Conservation (phyloP, 257 asterid genomes). For the Ajuga chamaepitys region DNA sequence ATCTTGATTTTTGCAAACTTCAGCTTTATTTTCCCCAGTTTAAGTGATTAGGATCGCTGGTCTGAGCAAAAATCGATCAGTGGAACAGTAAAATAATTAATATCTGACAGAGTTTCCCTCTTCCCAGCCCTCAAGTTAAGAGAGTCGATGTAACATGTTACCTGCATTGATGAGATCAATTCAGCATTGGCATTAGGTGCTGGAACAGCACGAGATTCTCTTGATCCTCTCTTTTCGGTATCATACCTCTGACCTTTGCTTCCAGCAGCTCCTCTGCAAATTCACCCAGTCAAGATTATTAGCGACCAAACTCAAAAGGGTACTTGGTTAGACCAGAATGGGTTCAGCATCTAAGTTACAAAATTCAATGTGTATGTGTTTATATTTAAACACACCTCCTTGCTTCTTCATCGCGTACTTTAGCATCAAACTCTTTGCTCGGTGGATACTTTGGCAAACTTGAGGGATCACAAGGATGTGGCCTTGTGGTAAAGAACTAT, state of each 20-base stretch:
- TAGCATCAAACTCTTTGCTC: constrained; percentile 91
- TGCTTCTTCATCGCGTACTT: constrained; percentile 92
- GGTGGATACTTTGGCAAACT: constrained; percentile 95
- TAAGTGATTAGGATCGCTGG: background rate
- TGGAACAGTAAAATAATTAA: background rate
- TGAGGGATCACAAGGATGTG: constrained; percentile 90
- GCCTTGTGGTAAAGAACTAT: constrained; percentile 80
- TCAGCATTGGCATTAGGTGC: constrained; percentile 88
- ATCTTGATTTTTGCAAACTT: no score
- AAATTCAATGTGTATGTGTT: background rate
- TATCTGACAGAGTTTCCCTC: background rate
- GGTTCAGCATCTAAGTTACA: constrained; percentile 1
- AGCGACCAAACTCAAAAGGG: background rate
- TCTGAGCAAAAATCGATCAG: background rate
- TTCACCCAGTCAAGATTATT: constrained; percentile 14
- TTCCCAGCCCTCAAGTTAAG: background rate
- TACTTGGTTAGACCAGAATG: background rate
- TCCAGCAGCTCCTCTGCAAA: constrained; percentile 64
- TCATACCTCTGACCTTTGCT: constrained; percentile 50
- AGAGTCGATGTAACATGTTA: constrained; percentile 9
- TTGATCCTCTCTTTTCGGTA: constrained; percentile 45
- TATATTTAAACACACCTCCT: constrained; percentile 49
- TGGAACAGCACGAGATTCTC: constrained; percentile 71
- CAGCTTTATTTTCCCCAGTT: background rate
- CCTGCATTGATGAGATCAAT: constrained; percentile 70